Percentiles rank a stretch among this genome's conserved stretches.
phyloP scores from a whole-genome alignment of 2,329 filamentous ascomycete species.

The Plenodomus biglobosus region DNA sequence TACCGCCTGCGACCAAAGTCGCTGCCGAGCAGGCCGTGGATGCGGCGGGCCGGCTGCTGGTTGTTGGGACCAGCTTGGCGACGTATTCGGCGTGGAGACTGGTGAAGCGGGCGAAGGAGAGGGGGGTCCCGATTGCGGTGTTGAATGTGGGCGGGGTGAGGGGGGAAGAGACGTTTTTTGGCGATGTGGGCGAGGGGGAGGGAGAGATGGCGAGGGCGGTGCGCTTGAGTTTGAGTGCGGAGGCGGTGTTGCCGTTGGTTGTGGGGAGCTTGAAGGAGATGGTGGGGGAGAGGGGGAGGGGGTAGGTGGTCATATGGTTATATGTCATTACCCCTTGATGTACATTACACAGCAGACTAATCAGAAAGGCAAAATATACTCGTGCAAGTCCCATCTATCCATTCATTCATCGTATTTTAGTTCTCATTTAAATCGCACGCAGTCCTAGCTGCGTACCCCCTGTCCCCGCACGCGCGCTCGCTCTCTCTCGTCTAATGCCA shows the following conservation, averaged over 20 bases:
- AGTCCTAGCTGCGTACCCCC: neutral
- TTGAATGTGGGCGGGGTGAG: conserved; percentile 84
- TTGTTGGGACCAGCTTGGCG: conserved; percentile 86
- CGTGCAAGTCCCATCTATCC: no score
- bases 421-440: no score
- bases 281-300: conserved; percentile 2
- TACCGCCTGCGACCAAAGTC: conserved; percentile 66
- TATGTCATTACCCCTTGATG: no score
- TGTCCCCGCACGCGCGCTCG: neutral
- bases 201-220: conserved; percentile 43
- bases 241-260: conserved; percentile 40
- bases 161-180: conserved; percentile 74
- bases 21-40: conserved; percentile 81
- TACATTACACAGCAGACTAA: no score
- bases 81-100: conserved; percentile 95
- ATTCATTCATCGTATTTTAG: no score
- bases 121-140: conserved; percentile 81
- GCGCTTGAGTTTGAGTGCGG: conserved; percentile 48
- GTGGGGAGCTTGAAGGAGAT: conserved; percentile 28
- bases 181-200: conserved; percentile 52
- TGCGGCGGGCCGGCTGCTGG: conserved; percentile 67
- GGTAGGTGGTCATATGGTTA: no score
- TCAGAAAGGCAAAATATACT: no score
- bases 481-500: no score
- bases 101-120: conserved; percentile 78